phyloP scores from a whole-genome alignment of 176 grass and related monocot species.

The Otatea glauca region DNA sequence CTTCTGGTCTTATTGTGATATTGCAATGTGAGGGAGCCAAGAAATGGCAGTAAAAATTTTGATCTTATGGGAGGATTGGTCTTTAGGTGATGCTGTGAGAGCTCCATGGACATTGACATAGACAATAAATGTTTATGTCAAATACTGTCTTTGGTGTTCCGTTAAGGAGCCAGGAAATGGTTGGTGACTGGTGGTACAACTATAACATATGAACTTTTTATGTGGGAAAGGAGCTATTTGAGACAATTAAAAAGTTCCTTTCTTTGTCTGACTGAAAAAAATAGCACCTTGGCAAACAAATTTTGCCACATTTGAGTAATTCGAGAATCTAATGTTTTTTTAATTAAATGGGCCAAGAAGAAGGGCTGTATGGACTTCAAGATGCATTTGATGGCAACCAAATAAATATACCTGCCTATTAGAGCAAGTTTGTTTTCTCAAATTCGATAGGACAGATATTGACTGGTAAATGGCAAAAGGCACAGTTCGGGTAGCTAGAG shows the following conservation, averaged over 20 bases:
- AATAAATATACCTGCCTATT: not conserved
- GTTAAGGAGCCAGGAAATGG: not conserved
- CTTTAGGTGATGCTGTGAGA: not conserved
- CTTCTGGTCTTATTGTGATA: not conserved
- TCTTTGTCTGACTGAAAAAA: not conserved
- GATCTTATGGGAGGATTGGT: not conserved
- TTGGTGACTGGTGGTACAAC: not conserved
- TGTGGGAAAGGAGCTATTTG: not conserved
- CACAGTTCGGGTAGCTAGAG: not conserved
- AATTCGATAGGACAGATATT: not conserved
- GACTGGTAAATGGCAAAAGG: not conserved
- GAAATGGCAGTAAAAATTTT: not conserved
- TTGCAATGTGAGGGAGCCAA: not conserved
- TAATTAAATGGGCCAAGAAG: not conserved
- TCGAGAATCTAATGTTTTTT: not conserved
- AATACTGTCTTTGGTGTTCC: not conserved
- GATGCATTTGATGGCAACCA: not conserved
- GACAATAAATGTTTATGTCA: not conserved
- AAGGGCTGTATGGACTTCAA: not conserved
- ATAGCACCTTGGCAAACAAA: not conserved
- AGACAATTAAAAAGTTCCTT: not conserved
- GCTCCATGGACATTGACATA: not conserved
- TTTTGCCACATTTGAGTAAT: not conserved
- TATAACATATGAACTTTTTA: not conserved
- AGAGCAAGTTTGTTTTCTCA: not conserved